These are phyloP conservation scores for Barbatosphaeria neglecta DNA, from an alignment of 495 filamentous ascomycete species.

Conservation along the genomic window DNA sequence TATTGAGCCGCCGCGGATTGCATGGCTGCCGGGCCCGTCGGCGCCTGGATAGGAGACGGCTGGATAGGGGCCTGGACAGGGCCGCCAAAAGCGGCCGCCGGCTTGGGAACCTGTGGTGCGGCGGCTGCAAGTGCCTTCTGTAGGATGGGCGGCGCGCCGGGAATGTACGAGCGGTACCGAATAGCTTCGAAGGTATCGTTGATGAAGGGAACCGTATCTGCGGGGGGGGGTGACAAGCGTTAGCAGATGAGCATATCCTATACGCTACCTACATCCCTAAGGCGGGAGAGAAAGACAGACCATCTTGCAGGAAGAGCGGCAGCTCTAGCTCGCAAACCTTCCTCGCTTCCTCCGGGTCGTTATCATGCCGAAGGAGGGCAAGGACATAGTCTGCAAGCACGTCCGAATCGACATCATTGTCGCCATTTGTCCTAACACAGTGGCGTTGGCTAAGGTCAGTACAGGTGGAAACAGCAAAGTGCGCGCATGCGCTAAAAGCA, in stretches of 20 bases:
- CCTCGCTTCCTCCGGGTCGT: conserved; percentile 59
- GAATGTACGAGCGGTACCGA: conserved; percentile 48
- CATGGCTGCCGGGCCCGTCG: too few relatives aligned
- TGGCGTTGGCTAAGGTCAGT: too few relatives aligned
- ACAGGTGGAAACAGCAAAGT: too few relatives aligned
- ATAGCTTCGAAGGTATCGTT: conserved; percentile 71
- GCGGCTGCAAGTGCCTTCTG: conserved; percentile 13
- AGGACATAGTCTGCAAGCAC: conserved; percentile 93
- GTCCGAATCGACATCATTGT: conserved; percentile 73
- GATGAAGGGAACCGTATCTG: conserved; percentile 69
- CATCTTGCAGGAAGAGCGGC: conserved; percentile 77
- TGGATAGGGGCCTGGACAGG: not conserved
- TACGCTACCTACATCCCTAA: not conserved
- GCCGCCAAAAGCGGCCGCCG: conserved; percentile 5
- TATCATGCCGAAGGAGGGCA: conserved; percentile 76
- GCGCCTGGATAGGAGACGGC: not conserved
- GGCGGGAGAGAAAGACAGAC: conserved; percentile 36
- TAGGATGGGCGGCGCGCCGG: conserved; percentile 37
- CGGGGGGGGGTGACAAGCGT: not conserved
- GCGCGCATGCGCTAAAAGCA: not conserved
- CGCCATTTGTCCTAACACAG: not conserved
- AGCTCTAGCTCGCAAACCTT: conserved; percentile 66
- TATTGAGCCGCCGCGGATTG: too few relatives aligned
- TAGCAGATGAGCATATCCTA: not conserved
- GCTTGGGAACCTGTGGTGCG: conserved; percentile 6